Conservation (phyloP, 768 basidiomycete genomes). For the Pisolithus marmoratus region DNA sequence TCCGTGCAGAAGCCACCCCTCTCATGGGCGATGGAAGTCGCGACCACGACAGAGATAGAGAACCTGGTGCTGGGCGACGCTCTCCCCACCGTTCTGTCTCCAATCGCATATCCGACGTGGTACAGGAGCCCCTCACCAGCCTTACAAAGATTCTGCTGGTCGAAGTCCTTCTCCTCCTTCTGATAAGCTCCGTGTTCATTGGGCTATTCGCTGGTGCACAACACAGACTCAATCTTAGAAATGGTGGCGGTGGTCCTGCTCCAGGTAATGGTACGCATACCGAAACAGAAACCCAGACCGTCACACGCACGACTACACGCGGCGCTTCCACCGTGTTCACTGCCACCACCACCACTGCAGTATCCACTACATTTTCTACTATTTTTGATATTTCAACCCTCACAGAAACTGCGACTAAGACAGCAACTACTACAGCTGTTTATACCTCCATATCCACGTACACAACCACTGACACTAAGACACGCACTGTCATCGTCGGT, state of each 20-base stretch:
- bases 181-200: slow-evolving; percentile 83
- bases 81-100: slow-evolving; percentile 30
- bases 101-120: slow-evolving; percentile 42
- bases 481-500: slow-evolving; percentile 37
- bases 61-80: slow-evolving; percentile 24
- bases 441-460: slow-evolving; percentile 34
- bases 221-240: slow-evolving; percentile 59
- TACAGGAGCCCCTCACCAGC: slow-evolving; percentile 75
- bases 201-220: slow-evolving; percentile 90
- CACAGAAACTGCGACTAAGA: slow-evolving; percentile 38
- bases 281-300: slow-evolving; percentile 26
- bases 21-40: slow-evolving; percentile 49
- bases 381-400: slow-evolving; percentile 30
- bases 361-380: slow-evolving; percentile 27
- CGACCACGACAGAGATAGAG: slow-evolving; percentile 30
- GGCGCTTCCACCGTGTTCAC: slow-evolving; percentile 25
- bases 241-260: slow-evolving; percentile 23
- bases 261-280: slow-evolving; percentile 31
- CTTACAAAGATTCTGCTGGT: slow-evolving; percentile 80
- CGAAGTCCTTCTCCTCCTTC: slow-evolving; percentile 67
- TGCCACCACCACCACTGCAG: slow-evolving; percentile 30
- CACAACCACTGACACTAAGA: slow-evolving; percentile 31
- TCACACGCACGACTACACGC: slow-evolving; percentile 26
- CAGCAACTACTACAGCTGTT: slow-evolving; percentile 32
- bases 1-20: slow-evolving; percentile 55